These are phyloP conservation scores for Neonectria punicea DNA, from an alignment of 2,329 filamentous ascomycete genomes.

Conservation along the genomic window DNA sequence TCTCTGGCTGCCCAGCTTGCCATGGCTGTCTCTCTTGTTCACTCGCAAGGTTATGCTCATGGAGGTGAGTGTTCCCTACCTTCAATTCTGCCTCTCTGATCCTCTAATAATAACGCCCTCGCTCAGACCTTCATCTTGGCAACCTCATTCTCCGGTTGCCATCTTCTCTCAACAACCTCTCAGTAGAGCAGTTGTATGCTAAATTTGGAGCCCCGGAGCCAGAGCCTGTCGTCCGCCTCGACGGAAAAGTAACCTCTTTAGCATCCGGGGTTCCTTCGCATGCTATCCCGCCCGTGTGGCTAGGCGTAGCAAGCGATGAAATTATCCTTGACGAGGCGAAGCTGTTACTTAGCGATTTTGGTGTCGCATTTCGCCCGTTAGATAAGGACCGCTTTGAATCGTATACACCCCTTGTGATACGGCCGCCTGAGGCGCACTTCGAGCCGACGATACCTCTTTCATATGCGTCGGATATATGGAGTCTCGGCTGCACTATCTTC, in stretches of 20 bases:
- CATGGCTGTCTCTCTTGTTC: conserved; percentile 46
- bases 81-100: background rate
- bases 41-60: conserved; percentile 46
- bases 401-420: conserved; percentile 43
- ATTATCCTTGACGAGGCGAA: conserved; percentile 41
- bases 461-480: conserved; percentile 53
- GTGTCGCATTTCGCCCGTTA: conserved; percentile 46
- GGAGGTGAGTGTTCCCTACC: conserved; percentile 35
- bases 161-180: conserved; percentile 35
- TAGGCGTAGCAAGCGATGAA: conserved; percentile 47
- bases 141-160: conserved; percentile 47
- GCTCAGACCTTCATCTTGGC: conserved; percentile 46
- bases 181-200: conserved; percentile 41
- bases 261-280: conserved; percentile 43
- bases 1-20: conserved; percentile 44
- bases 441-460: conserved; percentile 47
- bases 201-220: conserved; percentile 36
- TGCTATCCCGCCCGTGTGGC: conserved; percentile 46
- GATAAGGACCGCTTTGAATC: conserved; percentile 40
- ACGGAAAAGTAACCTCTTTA: conserved; percentile 29
- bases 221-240: conserved; percentile 34
- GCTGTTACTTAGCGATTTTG: conserved; percentile 48
- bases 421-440: conserved; percentile 51
- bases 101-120: too few species aligned
- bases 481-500: conserved; percentile 51